Evolutionary conservation across 345 rosid species (phyloP), one percentile per base, ranked within the genome.

Genomic region (Tarenaya hassleriana): DNA sequence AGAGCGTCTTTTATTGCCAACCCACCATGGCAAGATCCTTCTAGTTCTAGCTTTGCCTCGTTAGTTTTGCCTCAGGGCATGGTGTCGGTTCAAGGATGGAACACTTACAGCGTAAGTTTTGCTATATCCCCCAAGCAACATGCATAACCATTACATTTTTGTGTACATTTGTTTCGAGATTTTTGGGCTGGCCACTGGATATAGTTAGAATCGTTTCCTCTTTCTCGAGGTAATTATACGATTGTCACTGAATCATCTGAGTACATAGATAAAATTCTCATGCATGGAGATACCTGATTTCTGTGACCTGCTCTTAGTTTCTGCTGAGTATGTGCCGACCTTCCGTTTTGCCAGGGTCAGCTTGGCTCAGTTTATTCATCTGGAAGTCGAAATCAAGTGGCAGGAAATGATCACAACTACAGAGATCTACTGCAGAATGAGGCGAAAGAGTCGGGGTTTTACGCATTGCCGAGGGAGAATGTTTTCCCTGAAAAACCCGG

Each of bases 401-500:
- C 45, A 21, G 74, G 77, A 61, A 82, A 60, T 56, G 64, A 66
- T 70, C 90, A 72, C 57, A 60, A 68, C 3, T 80, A 73, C 66
- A 83, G 76, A 61, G 60, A 66, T 34, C 46, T 80, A 56, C 77
- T 56, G 64, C 85, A 71, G 66, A 70, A 60, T 50, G 95, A 80
- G 59, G 34, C 69, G 9, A 47, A 55, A 39, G 69, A 55, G 57
- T 48, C 80, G 24, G 81, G 94, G 19, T 77, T 52, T 60, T 84
- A 82, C 67, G 82, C 88, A 50, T 61, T 79, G 68, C 86, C 75
- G 60, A 71, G 86, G 64, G 94, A 84, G 52, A 80, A 77, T 66
- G 81, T 82, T 21, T 88, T 84, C 60, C 95, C 95, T 0, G 88
- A 88, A 81, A 80, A 95, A 79, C 95, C 91, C 8, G 86, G 88